phyloP scores from a whole-genome alignment of 208 protist genomes.

The Trypanosomatidae sp. region DNA sequence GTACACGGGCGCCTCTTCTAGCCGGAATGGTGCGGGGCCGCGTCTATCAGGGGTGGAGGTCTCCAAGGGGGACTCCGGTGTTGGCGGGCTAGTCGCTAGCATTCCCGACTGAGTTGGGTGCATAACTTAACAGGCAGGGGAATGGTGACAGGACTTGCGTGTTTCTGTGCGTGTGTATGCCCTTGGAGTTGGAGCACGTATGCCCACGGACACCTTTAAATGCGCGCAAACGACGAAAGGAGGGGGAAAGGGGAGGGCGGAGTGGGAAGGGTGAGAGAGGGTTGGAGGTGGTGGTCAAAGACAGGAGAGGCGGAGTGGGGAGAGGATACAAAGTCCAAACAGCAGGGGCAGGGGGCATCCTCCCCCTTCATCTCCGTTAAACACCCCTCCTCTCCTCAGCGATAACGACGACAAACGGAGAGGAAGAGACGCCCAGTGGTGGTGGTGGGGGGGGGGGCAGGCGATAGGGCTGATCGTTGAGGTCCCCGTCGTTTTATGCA shows the following conservation, averaged over 20 bases:
- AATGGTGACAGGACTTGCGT: not conserved
- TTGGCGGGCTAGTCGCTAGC: not conserved
- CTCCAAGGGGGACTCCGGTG: not conserved
- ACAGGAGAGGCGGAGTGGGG: no score
- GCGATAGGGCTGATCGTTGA: not conserved
- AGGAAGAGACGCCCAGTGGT: not conserved
- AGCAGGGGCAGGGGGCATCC: not conserved
- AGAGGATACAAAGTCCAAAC: not conserved
- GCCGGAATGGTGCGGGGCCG: slow-evolving; percentile 29
- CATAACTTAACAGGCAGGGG: not conserved
- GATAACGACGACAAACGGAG: not conserved
- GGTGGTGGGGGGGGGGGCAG: not conserved
- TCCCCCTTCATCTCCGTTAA: not conserved
- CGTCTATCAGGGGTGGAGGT: not conserved
- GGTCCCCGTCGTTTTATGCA: not conserved
- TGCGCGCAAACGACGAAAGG: not conserved
- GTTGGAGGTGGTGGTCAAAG: not conserved
- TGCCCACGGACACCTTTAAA: not conserved
- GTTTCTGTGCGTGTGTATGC: not conserved
- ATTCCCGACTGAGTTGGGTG: not conserved
- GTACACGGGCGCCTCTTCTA: slow-evolving; percentile 47
- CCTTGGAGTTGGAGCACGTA: not conserved
- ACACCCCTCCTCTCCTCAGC: not conserved
- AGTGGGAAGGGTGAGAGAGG: not conserved
- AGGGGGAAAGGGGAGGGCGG: not conserved